Evolutionary conservation across 2,329 filamentous ascomycete species (phyloP).

Genomic region (Monosporascus ibericus): DNA sequence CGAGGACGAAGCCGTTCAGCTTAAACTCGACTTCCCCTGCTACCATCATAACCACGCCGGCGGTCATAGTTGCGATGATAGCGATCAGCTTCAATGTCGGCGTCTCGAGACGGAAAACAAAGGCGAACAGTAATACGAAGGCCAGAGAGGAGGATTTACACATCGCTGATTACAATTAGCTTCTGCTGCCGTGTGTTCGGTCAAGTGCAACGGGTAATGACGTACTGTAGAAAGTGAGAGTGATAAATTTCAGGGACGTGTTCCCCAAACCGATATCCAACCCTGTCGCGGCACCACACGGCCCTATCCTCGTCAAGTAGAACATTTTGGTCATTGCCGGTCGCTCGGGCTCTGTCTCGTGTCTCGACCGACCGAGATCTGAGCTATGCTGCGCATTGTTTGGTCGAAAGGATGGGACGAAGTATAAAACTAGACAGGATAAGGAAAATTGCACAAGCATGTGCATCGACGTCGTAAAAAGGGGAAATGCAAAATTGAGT

Average conservation of each 20-base stretch:
- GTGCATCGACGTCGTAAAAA: slow-evolving; percentile 92
- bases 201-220: slow-evolving; percentile 7
- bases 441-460: slow-evolving; percentile 92
- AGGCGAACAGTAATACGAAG: slow-evolving; percentile 92
- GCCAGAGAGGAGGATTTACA: slow-evolving; percentile 96
- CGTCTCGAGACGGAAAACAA: slow-evolving; percentile 83
- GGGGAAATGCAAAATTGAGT: slow-evolving; percentile 86
- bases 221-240: slow-evolving; percentile 89
- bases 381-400: slow-evolving; percentile 39
- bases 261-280: slow-evolving; percentile 95
- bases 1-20: slow-evolving; percentile 77
- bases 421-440: slow-evolving; percentile 69
- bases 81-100: slow-evolving; percentile 79
- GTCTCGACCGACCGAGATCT: slow-evolving; percentile 44
- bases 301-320: slow-evolving; percentile 85
- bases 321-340: slow-evolving; percentile 82
- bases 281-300: slow-evolving; percentile 87
- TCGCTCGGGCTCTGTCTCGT: slow-evolving; percentile 46
- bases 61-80: slow-evolving; percentile 88
- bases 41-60: slow-evolving; percentile 96
- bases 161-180: slow-evolving; percentile 59
- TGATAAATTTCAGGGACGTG: slow-evolving; percentile 92
- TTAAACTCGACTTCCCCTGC: slow-evolving; percentile 90
- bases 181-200: slow-evolving; percentile 2
- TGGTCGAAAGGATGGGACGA: slow-evolving; percentile 78